These are phyloP conservation scores for Naumovozyma castellii DNA, from an alignment of 805 yeast species.

Conservation along the genomic window DNA sequence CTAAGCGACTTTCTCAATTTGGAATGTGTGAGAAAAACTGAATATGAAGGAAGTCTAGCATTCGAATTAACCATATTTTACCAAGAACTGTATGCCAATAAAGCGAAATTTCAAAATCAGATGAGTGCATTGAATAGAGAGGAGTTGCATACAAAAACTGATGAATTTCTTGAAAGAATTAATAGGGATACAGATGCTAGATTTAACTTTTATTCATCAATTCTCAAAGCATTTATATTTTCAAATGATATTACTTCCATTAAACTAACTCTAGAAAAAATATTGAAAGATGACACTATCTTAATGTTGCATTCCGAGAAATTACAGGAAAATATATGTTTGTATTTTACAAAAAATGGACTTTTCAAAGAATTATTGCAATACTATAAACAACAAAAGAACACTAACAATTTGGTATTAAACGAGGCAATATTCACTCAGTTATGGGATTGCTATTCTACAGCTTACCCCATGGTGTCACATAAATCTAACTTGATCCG, in stretches of 20 bases:
- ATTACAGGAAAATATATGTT: slow-evolving; percentile 12
- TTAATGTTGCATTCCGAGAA: slow-evolving; percentile 5
- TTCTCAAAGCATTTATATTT: slow-evolving; percentile 11
- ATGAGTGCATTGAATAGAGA: neutral
- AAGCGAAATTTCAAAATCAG: neutral
- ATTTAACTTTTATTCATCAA: slow-evolving; percentile 8
- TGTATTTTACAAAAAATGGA: slow-evolving; percentile 19
- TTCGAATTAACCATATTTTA: slow-evolving; percentile 14
- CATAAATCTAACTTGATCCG: neutral
- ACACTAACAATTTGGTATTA: slow-evolving; percentile 5
- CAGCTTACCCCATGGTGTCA: neutral
- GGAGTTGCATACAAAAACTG: neutral
- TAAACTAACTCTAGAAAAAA: slow-evolving; percentile 6
- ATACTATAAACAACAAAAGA: slow-evolving; percentile 7
- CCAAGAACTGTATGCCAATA: slow-evolving; percentile 5
- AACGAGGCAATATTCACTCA: slow-evolving; percentile 10
- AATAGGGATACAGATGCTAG: slow-evolving; percentile 4
- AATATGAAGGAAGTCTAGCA: slow-evolving; percentile 10
- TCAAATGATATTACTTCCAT: slow-evolving; percentile 10
- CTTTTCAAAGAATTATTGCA: slow-evolving; percentile 10
- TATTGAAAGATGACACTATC: slow-evolving; percentile 10
- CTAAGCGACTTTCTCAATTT: slow-evolving; percentile 10
- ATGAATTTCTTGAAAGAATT: slow-evolving; percentile 1
- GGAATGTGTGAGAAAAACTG: slow-evolving; percentile 8
- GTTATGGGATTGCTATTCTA: slow-evolving; percentile 11